These are phyloP conservation scores for Trichoderma simmonsii DNA, from an alignment of 2,329 filamentous ascomycete genomes.

Conservation along the genomic window DNA sequence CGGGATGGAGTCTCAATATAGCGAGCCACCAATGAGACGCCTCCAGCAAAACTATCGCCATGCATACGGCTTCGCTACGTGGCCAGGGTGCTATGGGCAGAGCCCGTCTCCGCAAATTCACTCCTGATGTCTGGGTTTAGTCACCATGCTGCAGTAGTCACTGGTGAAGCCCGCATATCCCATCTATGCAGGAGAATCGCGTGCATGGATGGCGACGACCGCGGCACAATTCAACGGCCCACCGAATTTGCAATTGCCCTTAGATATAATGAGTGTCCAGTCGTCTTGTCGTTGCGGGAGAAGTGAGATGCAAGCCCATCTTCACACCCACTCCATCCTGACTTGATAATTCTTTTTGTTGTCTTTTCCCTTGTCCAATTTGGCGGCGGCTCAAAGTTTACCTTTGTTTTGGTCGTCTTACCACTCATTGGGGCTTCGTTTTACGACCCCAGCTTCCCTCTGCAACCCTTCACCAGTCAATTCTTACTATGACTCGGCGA, in stretches of 20 bases:
- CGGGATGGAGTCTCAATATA: background rate
- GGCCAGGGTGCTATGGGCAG: slow-evolving; percentile 13
- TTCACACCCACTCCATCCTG: slow-evolving; percentile 4
- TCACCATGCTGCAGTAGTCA: background rate
- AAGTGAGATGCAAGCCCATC: slow-evolving; percentile 14
- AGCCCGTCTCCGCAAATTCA: background rate
- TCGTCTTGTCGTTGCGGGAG: background rate
- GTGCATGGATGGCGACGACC: background rate
- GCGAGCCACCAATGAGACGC: background rate
- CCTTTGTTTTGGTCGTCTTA: background rate
- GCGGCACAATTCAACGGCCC: background rate
- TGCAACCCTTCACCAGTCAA: background rate
- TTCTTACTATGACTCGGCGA: slow-evolving; percentile 15
- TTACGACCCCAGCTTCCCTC: slow-evolving; percentile 1
- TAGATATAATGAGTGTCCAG: slow-evolving; percentile 4
- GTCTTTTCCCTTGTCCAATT: background rate
- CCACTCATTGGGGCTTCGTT: background rate
- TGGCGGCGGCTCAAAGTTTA: background rate
- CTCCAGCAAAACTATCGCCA: slow-evolving; percentile 16
- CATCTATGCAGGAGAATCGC: slow-evolving; percentile 15
- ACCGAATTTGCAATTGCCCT: background rate
- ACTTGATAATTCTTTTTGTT: background rate
- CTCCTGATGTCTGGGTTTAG: background rate
- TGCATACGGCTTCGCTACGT: slow-evolving; percentile 18
- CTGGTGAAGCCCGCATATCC: background rate